Percentiles rank a stretch among this genome's conserved stretches.
phyloP scores from a whole-genome alignment of 352 stramenopile species.

The Phytophthora constricta region DNA sequence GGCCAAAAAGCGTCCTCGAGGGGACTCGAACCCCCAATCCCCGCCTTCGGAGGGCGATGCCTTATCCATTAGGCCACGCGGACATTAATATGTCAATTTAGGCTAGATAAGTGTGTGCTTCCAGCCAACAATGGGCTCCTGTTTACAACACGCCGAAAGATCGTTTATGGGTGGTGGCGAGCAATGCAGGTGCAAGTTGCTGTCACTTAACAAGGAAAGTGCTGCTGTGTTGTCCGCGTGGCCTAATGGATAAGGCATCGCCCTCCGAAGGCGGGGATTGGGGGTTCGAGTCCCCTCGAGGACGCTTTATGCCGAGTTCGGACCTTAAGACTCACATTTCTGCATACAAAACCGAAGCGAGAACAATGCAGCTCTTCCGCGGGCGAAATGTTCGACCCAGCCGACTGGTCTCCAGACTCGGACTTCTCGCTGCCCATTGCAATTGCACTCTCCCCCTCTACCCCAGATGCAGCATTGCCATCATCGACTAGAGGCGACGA shows the following conservation, averaged over 20 bases:
- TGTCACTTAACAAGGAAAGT: neutral
- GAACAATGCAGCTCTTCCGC: too few species aligned
- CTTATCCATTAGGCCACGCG: conserved; percentile 75
- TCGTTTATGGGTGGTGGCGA: neutral
- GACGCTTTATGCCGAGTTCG: conserved; percentile 28
- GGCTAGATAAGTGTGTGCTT: too few species aligned
- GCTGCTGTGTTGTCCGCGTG: conserved; percentile 26
- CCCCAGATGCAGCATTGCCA: too few species aligned
- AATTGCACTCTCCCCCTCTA: too few species aligned
- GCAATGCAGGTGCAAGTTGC: neutral
- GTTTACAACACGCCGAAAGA: conserved; percentile 1
- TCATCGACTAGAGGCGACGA: conserved; percentile 5
- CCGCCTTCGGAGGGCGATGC: conserved; percentile 76
- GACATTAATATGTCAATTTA: conserved; percentile 17
- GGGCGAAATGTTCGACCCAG: conserved; percentile 17
- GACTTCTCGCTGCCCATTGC: too few species aligned
- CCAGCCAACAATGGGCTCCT: too few species aligned
- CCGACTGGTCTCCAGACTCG: conserved; percentile 25
- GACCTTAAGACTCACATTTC: too few species aligned
- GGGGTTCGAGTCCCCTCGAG: conserved; percentile 75
- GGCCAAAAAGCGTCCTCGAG: conserved; percentile 50
- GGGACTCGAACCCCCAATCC: conserved; percentile 76
- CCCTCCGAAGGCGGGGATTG: conserved; percentile 76
- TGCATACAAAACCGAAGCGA: too few species aligned
- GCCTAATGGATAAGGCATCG: conserved; percentile 83